These are phyloP conservation scores for Saturnispora zaruensis DNA, from an alignment of 805 yeast species.

Conservation along the genomic window DNA sequence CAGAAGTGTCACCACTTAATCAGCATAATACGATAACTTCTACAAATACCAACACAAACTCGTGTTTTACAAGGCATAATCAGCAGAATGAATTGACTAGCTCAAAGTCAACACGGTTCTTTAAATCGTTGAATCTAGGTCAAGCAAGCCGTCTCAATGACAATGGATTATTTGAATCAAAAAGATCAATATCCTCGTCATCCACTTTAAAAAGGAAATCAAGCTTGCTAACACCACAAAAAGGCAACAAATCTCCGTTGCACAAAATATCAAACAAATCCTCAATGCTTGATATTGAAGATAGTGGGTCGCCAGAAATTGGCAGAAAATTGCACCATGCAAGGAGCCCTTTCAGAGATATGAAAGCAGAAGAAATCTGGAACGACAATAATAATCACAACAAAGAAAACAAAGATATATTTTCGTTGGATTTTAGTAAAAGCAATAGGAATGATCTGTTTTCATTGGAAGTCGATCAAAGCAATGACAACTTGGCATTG, in stretches of 20 bases:
- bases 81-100: conserved; percentile 6
- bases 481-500: background rate
- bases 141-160: conserved; percentile 41
- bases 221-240: conserved; percentile 12
- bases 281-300: background rate
- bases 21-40: conserved; percentile 3
- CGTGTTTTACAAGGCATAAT: conserved; percentile 8
- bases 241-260: conserved; percentile 18
- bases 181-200: background rate
- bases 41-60: conserved; percentile 9
- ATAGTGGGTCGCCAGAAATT: conserved; percentile 22
- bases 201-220: conserved; percentile 7
- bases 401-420: conserved; percentile 3
- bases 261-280: conserved; percentile 13
- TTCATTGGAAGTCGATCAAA: background rate
- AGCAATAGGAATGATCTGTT: background rate
- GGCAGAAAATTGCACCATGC: conserved; percentile 17
- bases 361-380: conserved; percentile 10
- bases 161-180: conserved; percentile 10
- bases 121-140: conserved; percentile 34
- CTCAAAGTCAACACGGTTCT: conserved; percentile 14
- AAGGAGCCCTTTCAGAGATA: conserved; percentile 15
- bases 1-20: background rate
- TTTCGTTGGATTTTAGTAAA: background rate
- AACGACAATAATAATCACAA: conserved; percentile 11